Percentiles rank a stretch among this genome's conserved stretches.
Conservation (phyloP, 176 grass and related monocot genomes). For the Lolium perenne region DNA sequence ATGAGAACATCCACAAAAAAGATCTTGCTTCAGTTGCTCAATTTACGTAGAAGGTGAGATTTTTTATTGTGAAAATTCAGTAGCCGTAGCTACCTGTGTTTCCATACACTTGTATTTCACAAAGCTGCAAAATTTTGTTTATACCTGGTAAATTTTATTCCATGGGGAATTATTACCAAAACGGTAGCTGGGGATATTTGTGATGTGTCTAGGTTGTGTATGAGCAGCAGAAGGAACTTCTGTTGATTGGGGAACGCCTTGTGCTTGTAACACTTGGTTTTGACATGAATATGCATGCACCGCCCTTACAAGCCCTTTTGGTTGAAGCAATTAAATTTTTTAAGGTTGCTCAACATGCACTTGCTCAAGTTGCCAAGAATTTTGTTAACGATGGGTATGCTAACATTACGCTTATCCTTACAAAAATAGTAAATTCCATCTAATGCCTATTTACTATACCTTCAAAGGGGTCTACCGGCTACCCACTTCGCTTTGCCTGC, state of each 20-base stretch:
- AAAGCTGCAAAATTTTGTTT: neutral
- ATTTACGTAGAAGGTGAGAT: slow-evolving; percentile 84
- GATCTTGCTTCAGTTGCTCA: slow-evolving; percentile 73
- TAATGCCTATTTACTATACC: slow-evolving; percentile 68
- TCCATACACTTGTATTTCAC: neutral
- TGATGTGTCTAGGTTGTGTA: slow-evolving; percentile 75
- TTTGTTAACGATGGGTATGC: slow-evolving; percentile 99
- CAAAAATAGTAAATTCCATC: slow-evolving; percentile 20
- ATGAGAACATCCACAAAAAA: slow-evolving; percentile 93
- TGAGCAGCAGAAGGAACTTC: slow-evolving; percentile 92
- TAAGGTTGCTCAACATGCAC: slow-evolving; percentile 87
- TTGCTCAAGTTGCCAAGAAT: slow-evolving; percentile 98
- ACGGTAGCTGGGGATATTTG: neutral
- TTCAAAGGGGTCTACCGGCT: slow-evolving; percentile 79
- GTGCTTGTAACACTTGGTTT: slow-evolving; percentile 87
- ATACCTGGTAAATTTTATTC: neutral
- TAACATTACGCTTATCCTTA: slow-evolving; percentile 64
- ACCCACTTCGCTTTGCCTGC: slow-evolving; percentile 88
- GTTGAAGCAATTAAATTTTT: slow-evolving; percentile 95
- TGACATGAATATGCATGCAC: slow-evolving; percentile 79
- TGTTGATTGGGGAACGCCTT: slow-evolving; percentile 80
- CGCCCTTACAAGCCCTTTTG: slow-evolving; percentile 85
- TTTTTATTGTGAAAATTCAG: neutral
- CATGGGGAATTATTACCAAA: neutral
- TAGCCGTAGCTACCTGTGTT: neutral